Base-by-base conservation (phyloP, 2,329 filamentous ascomycete genomes). In the Diaporthe sp. region DNA sequence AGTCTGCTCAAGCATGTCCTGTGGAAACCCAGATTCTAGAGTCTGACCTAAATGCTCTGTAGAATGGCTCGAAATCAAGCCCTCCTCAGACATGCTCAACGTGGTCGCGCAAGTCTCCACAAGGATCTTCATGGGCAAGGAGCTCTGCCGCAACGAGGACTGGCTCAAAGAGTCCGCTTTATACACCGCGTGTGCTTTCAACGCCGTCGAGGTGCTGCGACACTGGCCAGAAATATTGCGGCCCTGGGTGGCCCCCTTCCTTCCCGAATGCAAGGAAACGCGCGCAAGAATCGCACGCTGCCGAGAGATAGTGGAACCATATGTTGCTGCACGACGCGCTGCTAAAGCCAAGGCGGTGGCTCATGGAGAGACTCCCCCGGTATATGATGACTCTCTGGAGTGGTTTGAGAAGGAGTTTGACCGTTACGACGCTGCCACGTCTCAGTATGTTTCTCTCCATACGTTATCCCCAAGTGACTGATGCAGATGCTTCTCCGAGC, bases 31-130 rank as follows among this genome's bases (percentile, higher is more conserved):
- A 65, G 32, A 27, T 10, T 37, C 30, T 37, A 37, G 37, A n/a
- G 9, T 30, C 8, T 63, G 27, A 44, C 13, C 25, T 44, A 17
- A n/a, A 12, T n/a, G 9, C 25, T 27, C 19, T 44, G 10, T n/a
- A 72, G 71, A 72, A 42, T 72, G 71, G 71, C n/a, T 42, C 42
- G 25, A 68, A 22, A 17, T 72, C 37, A 72, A 37, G 4, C 53
- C 59, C 4, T 27, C 47, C 2, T 35, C 39, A n/a, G 47, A 42
- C 25, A 56, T 87, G 25, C 82, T 87, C 2, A 79, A 82, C 22
- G 76, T 87, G 7, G 83, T 90, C 10, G 85, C 86, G 13, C 85
- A 86, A 8, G 76, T 89, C 13, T 88, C 88, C 0, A 86, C 88
- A 2, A 82, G 86, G 8, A 83, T 88, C 2, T 89, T 89, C 75